Evolutionary conservation across 75 land plant species (phyloP).

Genomic region (Sequoiadendron giganteum): DNA sequence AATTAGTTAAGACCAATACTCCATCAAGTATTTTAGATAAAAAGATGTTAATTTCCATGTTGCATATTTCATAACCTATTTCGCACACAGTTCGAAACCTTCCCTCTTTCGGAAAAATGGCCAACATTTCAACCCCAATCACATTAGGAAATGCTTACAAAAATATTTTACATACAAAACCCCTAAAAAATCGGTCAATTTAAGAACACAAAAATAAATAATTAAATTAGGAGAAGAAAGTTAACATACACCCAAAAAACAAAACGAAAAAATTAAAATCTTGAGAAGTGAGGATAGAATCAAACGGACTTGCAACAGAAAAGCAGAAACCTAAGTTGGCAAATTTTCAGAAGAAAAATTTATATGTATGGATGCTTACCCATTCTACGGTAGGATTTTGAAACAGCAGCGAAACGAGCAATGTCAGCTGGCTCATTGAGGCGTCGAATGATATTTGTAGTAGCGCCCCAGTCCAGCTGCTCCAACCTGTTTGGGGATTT

Average conservation of each 20-base stretch:
- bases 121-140: background rate
- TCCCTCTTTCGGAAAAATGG: background rate
- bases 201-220: background rate
- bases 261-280: background rate
- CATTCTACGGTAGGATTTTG: background rate
- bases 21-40: background rate
- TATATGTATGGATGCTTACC: background rate
- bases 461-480: background rate
- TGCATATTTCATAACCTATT: background rate
- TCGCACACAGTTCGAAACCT: background rate
- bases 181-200: background rate
- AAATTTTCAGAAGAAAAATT: background rate
- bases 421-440: background rate
- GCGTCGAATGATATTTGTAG: background rate
- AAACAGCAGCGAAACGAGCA: background rate
- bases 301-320: background rate
- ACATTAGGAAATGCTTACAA: no score
- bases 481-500: background rate
- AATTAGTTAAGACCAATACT: background rate
- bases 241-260: background rate
- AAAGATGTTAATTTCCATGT: background rate
- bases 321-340: background rate
- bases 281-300: background rate
- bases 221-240: background rate
- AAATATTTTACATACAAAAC: background rate